Evolutionary conservation across 495 filamentous ascomycete genomes (phyloP), one percentile per base, ranked within the genome.

Genomic region (Alectoria sarmentosa): DNA sequence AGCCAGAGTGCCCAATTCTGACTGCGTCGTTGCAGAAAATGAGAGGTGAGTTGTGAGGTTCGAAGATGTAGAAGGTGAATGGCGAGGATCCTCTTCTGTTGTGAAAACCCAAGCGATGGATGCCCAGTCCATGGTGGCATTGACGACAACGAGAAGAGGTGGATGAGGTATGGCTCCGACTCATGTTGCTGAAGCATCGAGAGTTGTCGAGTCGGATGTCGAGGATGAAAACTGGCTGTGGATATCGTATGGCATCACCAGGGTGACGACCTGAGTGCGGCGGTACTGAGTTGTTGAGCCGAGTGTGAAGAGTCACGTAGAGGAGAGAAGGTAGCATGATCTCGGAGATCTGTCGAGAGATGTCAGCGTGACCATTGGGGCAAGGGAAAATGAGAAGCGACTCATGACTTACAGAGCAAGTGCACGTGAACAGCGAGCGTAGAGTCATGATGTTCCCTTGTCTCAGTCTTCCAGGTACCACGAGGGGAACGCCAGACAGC

Each of bases 381-480:
- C 9, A 42, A 30, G 23, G n/a, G 15, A 17, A 46, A 6, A 41
- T 23, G 61, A 57, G 44, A n/a, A n/a, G n/a, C n/a, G n/a, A n/a
- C 36, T 23, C 19, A 41, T 63, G 48, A 56, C 61, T 63, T 56
- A 63, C 61, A 32, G 26, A 7, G 2, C 11, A 4, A 41, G 30
- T 28, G n/a, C 30, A 6, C 8, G 26, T 63, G 61, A 63, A 21
- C 9, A 57, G 61, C 37, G 7, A 10, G 28, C 23, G 30, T 34
- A 30, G 3, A 63, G 49, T 30, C 21, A 32, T 54, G 36, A 7
- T 28, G 36, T 30, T 49, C 15, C 61, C 61, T 63, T 63, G 48
- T 56, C 52, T 46, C 61, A 63, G 61, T 55, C 61, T 63, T 63
- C 61, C 36, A 41, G 52, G 61, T 57, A 26, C 21, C 44, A 36